These are phyloP conservation scores for Atalantia buxifolia DNA, from an alignment of 345 rosid genomes.

Conservation along the genomic window DNA sequence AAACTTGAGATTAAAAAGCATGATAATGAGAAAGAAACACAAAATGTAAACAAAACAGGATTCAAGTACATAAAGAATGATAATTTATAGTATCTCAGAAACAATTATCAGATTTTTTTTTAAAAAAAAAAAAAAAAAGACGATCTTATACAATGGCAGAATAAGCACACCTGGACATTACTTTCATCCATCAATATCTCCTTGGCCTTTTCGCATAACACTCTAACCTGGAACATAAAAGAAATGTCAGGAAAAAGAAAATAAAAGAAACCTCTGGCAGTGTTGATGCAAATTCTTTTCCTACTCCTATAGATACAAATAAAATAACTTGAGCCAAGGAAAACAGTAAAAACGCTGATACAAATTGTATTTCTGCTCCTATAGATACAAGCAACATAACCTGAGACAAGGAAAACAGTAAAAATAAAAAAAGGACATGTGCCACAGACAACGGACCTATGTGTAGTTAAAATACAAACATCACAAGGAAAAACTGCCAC, in stretches of 20 bases:
- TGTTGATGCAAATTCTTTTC: background rate
- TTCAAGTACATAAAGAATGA: background rate
- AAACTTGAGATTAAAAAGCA: background rate
- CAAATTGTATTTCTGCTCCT: background rate
- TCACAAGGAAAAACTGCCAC: background rate
- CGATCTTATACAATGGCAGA: background rate
- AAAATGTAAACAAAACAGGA: background rate
- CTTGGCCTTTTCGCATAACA: conserved; percentile 69
- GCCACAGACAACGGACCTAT: background rate
- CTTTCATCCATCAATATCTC: conserved; percentile 76
- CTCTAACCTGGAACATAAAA: conserved; percentile 46
- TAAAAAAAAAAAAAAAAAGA: background rate
- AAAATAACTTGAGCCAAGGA: background rate
- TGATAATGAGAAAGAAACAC: background rate
- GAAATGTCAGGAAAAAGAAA: background rate
- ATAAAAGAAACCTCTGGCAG: background rate
- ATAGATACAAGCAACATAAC: background rate
- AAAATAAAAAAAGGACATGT: background rate
- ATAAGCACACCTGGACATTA: conserved; percentile 59
- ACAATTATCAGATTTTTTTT: background rate
- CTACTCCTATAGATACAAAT: background rate
- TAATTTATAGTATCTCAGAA: no score
- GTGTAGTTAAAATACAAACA: background rate
- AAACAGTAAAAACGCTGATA: background rate
- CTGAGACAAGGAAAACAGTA: background rate